A percentile compares a stretch with the other conserved stretches of the same genome.
These are phyloP conservation scores for Candida arabinofermentans DNA, from an alignment of 805 yeast genomes.

Conservation along the genomic window DNA sequence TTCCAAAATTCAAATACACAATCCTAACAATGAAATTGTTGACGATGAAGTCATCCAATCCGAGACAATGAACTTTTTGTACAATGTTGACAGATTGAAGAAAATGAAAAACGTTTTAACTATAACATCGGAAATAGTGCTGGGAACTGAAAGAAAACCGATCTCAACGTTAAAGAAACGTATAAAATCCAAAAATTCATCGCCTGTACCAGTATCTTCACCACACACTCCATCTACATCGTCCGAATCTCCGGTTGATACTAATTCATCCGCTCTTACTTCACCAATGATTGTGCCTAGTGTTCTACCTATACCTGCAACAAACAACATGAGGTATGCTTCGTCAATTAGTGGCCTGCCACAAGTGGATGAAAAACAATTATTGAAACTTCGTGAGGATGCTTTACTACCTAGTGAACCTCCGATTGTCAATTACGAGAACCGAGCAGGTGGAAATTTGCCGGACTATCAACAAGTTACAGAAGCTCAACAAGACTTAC, in stretches of 20 bases:
- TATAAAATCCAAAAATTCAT: not conserved
- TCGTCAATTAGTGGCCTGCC: not conserved
- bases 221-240: conserved; percentile 2
- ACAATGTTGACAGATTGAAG: conserved; percentile 78
- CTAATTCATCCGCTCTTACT: conserved; percentile 5
- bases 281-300: conserved; percentile 8
- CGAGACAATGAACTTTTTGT: conserved; percentile 34
- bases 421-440: conserved; percentile 7
- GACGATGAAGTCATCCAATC: conserved; percentile 24
- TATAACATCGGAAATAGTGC: conserved; percentile 71
- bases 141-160: conserved; percentile 68
- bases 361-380: conserved; percentile 51
- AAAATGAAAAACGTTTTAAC: conserved; percentile 74
- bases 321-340: too few relatives aligned
- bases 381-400: conserved; percentile 48
- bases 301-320: conserved; percentile 7
- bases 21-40: conserved; percentile 12
- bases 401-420: conserved; percentile 64
- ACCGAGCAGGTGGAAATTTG: conserved; percentile 4
- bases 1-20: conserved; percentile 17
- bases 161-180: conserved; percentile 24
- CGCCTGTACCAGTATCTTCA: conserved; percentile 2
- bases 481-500: not conserved
- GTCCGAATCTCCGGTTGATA: conserved; percentile 3
- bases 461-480: not conserved